These are phyloP conservation scores for Naganishia sp. DNA, from an alignment of 1,284 basidiomycete genomes.

Conservation along the genomic window DNA sequence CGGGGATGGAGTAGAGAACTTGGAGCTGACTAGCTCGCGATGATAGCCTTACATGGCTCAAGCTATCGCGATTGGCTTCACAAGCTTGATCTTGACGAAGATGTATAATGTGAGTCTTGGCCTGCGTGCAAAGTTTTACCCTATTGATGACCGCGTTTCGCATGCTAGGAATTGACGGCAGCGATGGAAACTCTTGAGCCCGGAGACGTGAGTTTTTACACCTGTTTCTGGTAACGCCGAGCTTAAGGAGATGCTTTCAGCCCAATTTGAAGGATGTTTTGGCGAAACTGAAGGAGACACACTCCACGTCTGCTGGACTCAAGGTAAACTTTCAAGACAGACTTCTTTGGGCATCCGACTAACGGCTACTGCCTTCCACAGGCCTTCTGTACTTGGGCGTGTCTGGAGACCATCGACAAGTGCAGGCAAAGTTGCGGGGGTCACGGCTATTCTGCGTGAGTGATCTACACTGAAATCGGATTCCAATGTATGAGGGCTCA, in stretches of 20 bases:
- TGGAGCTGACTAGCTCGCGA: not conserved
- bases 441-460: constrained; percentile 60
- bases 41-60: constrained; percentile 59
- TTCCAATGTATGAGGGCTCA: not conserved
- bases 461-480: not conserved
- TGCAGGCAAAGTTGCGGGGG: constrained; percentile 61
- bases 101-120: constrained; percentile 47
- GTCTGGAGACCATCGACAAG: constrained; percentile 61
- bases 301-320: constrained; percentile 61
- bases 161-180: constrained; percentile 52
- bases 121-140: not conserved
- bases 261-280: constrained; percentile 51
- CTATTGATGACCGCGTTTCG: constrained; percentile 41
- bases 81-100: constrained; percentile 54
- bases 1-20: too few species aligned
- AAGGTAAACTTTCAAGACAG: constrained; percentile 44
- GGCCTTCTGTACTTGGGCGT: constrained; percentile 63
- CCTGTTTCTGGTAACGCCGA: constrained; percentile 27
- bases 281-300: constrained; percentile 62
- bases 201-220: constrained; percentile 45
- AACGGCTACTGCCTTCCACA: not conserved
- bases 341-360: not conserved
- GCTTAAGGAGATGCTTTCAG: constrained; percentile 29
- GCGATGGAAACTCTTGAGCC: constrained; percentile 60
- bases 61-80: constrained; percentile 61